phyloP scores from a whole-genome alignment of 176 grass and related monocot species.

The Oryza officinalis region DNA sequence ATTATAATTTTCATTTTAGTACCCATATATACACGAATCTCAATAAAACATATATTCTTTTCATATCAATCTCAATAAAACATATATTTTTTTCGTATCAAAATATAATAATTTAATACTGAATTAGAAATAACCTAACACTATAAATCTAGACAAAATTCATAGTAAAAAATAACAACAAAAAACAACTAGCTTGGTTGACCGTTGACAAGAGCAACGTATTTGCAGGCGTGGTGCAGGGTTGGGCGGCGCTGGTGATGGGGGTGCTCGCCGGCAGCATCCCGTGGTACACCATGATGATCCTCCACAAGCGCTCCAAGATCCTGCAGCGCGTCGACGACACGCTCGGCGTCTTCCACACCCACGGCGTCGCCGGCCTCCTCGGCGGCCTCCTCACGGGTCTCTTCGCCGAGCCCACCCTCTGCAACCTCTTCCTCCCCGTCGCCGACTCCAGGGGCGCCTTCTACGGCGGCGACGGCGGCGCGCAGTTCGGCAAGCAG shows the following conservation, averaged over 20 bases:
- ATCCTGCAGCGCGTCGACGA: slow-evolving; percentile 58
- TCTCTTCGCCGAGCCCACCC: slow-evolving; percentile 50
- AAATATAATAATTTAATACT: no score
- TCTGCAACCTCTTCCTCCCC: slow-evolving; percentile 63
- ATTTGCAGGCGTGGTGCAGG: slow-evolving; percentile 60
- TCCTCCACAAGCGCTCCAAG: slow-evolving; percentile 59
- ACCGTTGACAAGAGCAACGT: no score
- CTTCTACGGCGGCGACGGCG: slow-evolving; percentile 57
- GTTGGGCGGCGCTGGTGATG: slow-evolving; percentile 76
- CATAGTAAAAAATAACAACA: no score
- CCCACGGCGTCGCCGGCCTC: slow-evolving; percentile 62
- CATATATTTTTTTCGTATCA: no score
- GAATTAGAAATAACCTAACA: no score
- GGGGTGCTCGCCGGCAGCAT: slow-evolving; percentile 62
- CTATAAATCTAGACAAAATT: no score
- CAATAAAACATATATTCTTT: no score
- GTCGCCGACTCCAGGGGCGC: slow-evolving; percentile 51
- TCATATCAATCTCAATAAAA: no score
- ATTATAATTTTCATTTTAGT: no score
- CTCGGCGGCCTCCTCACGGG: slow-evolving; percentile 57
- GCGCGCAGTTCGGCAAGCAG: slow-evolving; percentile 57
- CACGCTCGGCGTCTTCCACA: slow-evolving; percentile 79
- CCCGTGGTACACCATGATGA: slow-evolving; percentile 87
- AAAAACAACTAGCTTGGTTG: no score
- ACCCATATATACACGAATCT: no score